phyloP scores from a whole-genome alignment of 1,139 yeast genomes.

The Casaregolazyma lundiana region DNA sequence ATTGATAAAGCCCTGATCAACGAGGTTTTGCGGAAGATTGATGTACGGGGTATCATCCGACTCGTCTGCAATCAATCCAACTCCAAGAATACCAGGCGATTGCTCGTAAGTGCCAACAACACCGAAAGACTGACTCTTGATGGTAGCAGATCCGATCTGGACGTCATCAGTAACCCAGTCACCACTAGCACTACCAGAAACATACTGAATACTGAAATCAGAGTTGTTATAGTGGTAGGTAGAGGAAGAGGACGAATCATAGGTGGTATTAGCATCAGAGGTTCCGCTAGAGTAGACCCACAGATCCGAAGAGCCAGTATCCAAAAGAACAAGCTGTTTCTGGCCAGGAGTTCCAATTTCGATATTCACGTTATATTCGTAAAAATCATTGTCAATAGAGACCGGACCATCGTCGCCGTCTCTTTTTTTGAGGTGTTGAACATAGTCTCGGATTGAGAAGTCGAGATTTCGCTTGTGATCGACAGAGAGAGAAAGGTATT shows the following conservation, averaged over 20 bases:
- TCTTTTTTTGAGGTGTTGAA: background rate
- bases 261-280: constrained; percentile 2
- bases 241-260: constrained; percentile 12
- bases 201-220: constrained; percentile 28
- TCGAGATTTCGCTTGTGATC: background rate
- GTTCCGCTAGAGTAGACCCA: constrained; percentile 35
- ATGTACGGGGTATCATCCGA: constrained; percentile 17
- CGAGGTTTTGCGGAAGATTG: constrained; percentile 46
- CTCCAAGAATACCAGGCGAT: constrained; percentile 17
- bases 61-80: constrained; percentile 13
- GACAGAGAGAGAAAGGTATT: background rate
- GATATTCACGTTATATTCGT: constrained; percentile 40
- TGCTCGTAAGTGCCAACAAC: background rate
- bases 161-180: constrained; percentile 46
- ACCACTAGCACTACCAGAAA: constrained; percentile 33
- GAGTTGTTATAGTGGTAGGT: constrained; percentile 16
- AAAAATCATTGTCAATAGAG: constrained; percentile 7
- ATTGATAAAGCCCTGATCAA: constrained; percentile 43
- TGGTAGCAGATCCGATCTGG: constrained; percentile 7
- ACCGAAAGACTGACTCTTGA: constrained; percentile 23
- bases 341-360: constrained; percentile 54
- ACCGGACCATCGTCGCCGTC: background rate
- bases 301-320: constrained; percentile 48
- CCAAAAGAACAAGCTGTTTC: constrained; percentile 42
- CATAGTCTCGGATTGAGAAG: background rate